phyloP scores from a whole-genome alignment of 148 eudicot species.

The Beta vulgaris region DNA sequence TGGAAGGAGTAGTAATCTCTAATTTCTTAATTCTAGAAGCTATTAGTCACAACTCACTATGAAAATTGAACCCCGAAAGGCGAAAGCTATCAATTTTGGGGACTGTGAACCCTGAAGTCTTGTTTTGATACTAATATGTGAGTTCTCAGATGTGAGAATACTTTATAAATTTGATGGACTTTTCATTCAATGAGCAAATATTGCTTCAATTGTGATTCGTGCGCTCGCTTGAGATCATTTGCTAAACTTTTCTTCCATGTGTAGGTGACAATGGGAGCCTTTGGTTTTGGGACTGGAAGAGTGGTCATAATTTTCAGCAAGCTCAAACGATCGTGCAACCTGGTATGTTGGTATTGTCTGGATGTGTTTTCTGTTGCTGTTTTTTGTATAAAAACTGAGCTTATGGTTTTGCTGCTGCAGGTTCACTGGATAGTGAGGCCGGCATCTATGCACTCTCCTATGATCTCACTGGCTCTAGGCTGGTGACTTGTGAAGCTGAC shows the following conservation, averaged over 20 bases:
- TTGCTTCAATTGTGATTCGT: neutral
- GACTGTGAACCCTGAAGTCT: neutral
- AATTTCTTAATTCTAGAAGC: too few relatives aligned
- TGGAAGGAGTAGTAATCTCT: too few relatives aligned
- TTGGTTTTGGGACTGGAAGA: conserved; percentile 99
- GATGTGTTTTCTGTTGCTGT: neutral
- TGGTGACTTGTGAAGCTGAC: conserved; percentile 95
- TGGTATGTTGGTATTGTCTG: conserved; percentile 37
- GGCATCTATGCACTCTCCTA: conserved; percentile 79
- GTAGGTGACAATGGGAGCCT: conserved; percentile 95
- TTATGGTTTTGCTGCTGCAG: conserved; percentile 33
- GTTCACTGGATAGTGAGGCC: conserved; percentile 94
- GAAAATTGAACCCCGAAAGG: too few relatives aligned
- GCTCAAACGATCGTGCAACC: conserved; percentile 92
- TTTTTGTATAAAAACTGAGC: neutral
- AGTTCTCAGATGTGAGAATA: neutral
- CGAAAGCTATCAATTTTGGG: too few relatives aligned
- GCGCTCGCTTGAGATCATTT: neutral
- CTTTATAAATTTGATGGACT: neutral
- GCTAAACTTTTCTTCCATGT: neutral
- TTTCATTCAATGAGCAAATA: neutral
- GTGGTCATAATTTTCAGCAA: conserved; percentile 98
- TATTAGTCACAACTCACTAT: too few relatives aligned
- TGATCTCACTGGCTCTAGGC: conserved; percentile 78
- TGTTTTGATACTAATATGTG: neutral